Evolutionary conservation across 2,329 filamentous ascomycete genomes (phyloP), one percentile per base, ranked within the genome.

Genomic region (Ophiosphaerella korrae): DNA sequence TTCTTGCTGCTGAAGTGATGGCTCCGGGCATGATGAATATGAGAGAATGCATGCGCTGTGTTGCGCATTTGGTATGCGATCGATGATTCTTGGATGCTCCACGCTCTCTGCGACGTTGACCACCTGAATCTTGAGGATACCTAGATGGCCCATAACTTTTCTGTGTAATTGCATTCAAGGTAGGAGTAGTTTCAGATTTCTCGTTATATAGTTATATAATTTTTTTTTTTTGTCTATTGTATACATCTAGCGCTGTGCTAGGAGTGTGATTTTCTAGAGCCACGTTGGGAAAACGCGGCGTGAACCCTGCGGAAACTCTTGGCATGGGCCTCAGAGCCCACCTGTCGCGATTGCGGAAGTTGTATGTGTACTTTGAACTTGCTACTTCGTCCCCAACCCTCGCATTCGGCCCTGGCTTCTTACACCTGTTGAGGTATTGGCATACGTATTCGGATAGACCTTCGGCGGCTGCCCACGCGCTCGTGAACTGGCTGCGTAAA

Each of bases 401-500:
- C 43, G 37, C 36, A 18, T 38, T 38, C 11, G 24, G 5, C 11
- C 11, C 26, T 6, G 6, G 26, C 26, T 16, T 14, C 23, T 31
- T 6, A 26, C 36, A 9, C 40, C 26, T 39, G 16, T 39, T 18
- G 7, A 11, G 26, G 21, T 37, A 31, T 34, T 50, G 18, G 26
- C 33, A 24, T 35, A 41, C 36, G n/a, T 41, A 26, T 23, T 11
- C 47, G 35, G n/a, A 29, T 34, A 13, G n/a, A 13, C 23, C 42
- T 32, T 44, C 36, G 43, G 33, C 48, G 41, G 36, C 42, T 53
- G 52, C 47, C 50, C 55, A 52, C 60, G 60, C 60, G 56, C 50
- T 36, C 49, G 52, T 48, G 52, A 68, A 69, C 70, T 68, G 71
- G 71, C 71, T 71, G 55, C 55, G 50, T 69, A 52, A 67, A 72